Base-by-base conservation (phyloP, 2,329 filamentous ascomycete genomes). In the Xylaria sp. region DNA sequence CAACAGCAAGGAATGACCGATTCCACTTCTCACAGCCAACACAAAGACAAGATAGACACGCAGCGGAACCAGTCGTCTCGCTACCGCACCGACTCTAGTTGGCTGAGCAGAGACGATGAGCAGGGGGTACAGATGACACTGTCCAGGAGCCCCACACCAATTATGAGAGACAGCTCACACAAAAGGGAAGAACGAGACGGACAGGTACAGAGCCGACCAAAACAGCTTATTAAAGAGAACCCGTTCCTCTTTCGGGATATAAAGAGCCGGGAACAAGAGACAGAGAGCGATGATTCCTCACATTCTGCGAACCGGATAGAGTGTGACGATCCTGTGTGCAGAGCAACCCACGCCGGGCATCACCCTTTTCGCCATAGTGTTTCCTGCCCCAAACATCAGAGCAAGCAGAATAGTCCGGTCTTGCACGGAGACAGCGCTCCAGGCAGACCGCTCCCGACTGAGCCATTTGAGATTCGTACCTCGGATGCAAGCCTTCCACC, bases 361-460 rank as follows among this genome's bases (percentile, higher is more conserved):
- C 72, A 75, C 57, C 73, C 76, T 23, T 71, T 75, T 65, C 76
- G 78, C 3, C 81, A 82, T 69, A 79, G 76, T 61, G 76, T 80
- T 59, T 76, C 75, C 18, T 82, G 78, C 62, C 69, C 75, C 25
- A 72, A 73, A 48, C 58, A 74, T 39, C 67, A 71, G 51, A 75
- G 69, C 54, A 69, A 74, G 20, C 69, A 73, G 50, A 70, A 57
- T n/a, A 70, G 69, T 10, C 68, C 51, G 18, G 37, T 39, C 4
- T 48, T 57, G 20, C 63, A 52, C 15, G 63, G 46, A 18, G n/a
- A 7, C 18, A 44, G 20, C 28, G n/a, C 28, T 59, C 57, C 59
- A 34, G 59, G 59, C 15, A 7, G 3, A 50, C 54, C 57, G 39
- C n/a, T 46, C 23, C 2, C 48, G 37, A 15, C 52, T 20, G 25